A percentile compares a stretch with the other conserved stretches of the same genome.
These are phyloP conservation scores for Fusarium falciforme DNA, from an alignment of 2,329 filamentous ascomycete species.

Conservation along the genomic window DNA sequence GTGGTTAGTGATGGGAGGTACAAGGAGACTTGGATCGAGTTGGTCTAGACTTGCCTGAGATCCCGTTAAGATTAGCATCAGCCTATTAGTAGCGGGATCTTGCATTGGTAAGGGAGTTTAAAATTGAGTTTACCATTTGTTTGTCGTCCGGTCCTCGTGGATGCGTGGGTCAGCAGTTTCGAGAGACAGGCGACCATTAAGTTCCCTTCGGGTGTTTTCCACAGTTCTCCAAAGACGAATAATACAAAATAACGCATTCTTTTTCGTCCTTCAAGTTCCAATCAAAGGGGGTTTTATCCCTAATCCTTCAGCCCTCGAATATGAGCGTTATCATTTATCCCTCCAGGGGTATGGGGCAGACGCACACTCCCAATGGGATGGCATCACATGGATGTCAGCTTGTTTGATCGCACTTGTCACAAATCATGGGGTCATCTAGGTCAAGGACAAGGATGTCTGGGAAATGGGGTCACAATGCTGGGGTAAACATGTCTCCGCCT, in stretches of 20 bases:
- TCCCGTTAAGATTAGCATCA: neutral
- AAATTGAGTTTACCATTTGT: neutral
- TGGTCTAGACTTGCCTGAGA: neutral
- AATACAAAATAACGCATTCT: neutral
- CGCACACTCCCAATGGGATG: neutral
- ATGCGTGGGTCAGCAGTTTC: neutral
- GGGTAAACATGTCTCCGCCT: neutral
- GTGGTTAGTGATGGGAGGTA: neutral
- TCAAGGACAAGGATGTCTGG: neutral
- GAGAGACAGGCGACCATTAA: neutral
- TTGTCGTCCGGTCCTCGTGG: neutral
- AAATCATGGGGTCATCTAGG: neutral
- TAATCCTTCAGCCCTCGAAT: neutral
- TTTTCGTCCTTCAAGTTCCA: neutral
- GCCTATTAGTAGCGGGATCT: neutral
- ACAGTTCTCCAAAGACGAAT: neutral
- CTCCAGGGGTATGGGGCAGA: neutral
- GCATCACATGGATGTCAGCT: neutral
- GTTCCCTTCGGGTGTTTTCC: neutral
- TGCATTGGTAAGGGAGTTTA: neutral
- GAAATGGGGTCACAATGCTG: neutral
- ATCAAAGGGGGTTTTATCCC: neutral
- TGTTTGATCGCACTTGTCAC: neutral
- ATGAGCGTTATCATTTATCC: neutral
- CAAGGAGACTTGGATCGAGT: neutral